Base-by-base conservation (phyloP, 73 alveolate genomes). In the Stentor roeselii region DNA sequence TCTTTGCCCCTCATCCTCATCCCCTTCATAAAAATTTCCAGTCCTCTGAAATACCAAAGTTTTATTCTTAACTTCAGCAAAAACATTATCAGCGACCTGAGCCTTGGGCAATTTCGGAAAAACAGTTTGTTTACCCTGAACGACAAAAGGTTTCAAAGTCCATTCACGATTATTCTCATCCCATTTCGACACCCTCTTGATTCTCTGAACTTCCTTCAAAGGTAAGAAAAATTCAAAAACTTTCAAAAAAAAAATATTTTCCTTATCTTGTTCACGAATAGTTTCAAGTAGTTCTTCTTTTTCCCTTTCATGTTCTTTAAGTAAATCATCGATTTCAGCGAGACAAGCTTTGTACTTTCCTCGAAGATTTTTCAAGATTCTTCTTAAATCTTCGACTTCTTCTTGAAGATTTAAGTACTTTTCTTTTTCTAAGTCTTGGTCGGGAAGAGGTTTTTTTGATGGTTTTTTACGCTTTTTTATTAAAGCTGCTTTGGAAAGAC, bases 211-310 rank as follows among this genome's bases (percentile, higher is more conserved):
- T 58, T 88, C 93, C 27, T 88, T 86, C 1, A 61, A 67, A 50
- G 90, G 86, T 32, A 88, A 77, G 75, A 86, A 36, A 35, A 61
- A 86, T 86, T 40, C 60, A 3, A 86, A 39, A 14, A 88, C 78
- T 86, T 82, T 35, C 31, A 11, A 31, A 14, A 85, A 78, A 15
- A 88, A 41, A 31, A 60, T 83, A 27, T 61, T 38, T 84, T 88
- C 94, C 86, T 77, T 86, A 34, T 84, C 75, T 21, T 85, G 60
- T 36, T 40, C 59, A 41, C 92, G 75, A 14, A 88, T 86, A 15
- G 84, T 82, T 34, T 88, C 94, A 41, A 60, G 60, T n/a, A 88
- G 60, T 3, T 88, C 91, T 60, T 88, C 88, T 39, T 86, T 88
- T 38, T 88, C 85, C 30, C 39, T 39, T 80, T 88, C 94, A 27